Base-by-base conservation (phyloP, 352 stramenopile genomes). In the Phytophthora citricola region DNA sequence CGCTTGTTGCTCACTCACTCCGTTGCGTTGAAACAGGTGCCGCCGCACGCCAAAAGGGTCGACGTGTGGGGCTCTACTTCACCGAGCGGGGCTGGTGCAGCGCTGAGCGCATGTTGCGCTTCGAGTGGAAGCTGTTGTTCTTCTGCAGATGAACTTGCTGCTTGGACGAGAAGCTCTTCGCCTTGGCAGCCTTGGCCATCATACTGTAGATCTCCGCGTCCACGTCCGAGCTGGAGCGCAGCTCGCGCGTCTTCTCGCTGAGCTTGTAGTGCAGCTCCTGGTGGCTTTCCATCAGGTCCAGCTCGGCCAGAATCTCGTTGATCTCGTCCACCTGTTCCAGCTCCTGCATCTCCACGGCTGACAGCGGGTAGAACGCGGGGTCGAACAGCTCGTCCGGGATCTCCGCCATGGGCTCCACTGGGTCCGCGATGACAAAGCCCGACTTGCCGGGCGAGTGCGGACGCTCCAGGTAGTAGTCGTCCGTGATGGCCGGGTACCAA, bases 361-460 rank as follows among this genome's bases (percentile, higher is more conserved):
- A 74, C 47, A 93, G 67, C 27, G 83, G 85, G 70, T 89, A 80
- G 62, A 79, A 78, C 50, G 78, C 76, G 0, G 85, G 50, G 65
- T 93, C 83, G 54, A 93, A 93, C 32, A 93, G 73, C 71, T 93
- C 85, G 38, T 93, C 85, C 1, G 85, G 79, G 48, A 93, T 81
- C 46, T 89, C 78, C 14, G 80, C 76, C 47, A 71, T 45, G 7
- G 61, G 24, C 66, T 81, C 83, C 49, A 85, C 79, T 11, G 67
- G 63, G 58, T 91, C 78, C 5, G 78, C 81, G 56, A 90, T 85
- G 61, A 89, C 84, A 45, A 91, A 91, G 48, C 80, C 84, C 11
- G 75, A 54, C 54, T 80, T 84, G 31, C 81, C 81, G 0, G 79
- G 81, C 32, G 76, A 86, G 64, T 88, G 75, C 43, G 81, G 81